Evolutionary conservation across 257 asterid genomes (phyloP).

Genomic region (Ehretia macrophylla): DNA sequence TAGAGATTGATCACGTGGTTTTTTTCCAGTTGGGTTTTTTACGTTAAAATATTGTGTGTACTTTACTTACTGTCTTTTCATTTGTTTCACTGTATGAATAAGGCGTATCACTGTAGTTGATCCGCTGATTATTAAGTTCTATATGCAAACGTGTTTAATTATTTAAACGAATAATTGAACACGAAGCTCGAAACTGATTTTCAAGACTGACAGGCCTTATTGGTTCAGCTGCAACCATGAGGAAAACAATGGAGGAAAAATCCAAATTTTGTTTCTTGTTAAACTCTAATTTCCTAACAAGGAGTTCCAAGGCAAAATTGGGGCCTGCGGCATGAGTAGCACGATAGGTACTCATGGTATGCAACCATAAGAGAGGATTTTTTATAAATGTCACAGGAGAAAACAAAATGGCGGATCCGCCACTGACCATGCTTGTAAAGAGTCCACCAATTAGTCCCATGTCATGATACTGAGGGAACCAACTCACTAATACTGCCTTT

Average conservation of each 20-base stretch:
- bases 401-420: constrained; percentile 57
- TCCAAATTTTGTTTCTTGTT: constrained; percentile 31
- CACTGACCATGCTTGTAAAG: constrained; percentile 58
- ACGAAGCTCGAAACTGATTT: no score
- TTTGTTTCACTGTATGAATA: no score
- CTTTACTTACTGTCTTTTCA: no score
- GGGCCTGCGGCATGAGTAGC: constrained; percentile 82
- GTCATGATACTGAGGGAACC: constrained; percentile 78
- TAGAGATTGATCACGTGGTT: no score
- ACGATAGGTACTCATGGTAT: constrained; percentile 39
- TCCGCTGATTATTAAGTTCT: no score
- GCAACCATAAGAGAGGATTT: constrained; percentile 57
- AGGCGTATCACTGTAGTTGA: no score
- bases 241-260: constrained; percentile 51
- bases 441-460: constrained; percentile 77
- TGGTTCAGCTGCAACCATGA: constrained; percentile 76
- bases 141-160: no score
- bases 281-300: constrained; percentile 45
- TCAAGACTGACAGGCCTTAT: constrained; percentile 44
- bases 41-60: no score
- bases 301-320: constrained; percentile 60
- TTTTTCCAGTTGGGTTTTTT: no score
- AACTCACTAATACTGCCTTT: constrained; percentile 52
- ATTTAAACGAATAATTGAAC: no score
- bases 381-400: constrained; percentile 57